phyloP scores from a whole-genome alignment of 2,329 filamentous ascomycete species.

The Alternaria conjuncta region DNA sequence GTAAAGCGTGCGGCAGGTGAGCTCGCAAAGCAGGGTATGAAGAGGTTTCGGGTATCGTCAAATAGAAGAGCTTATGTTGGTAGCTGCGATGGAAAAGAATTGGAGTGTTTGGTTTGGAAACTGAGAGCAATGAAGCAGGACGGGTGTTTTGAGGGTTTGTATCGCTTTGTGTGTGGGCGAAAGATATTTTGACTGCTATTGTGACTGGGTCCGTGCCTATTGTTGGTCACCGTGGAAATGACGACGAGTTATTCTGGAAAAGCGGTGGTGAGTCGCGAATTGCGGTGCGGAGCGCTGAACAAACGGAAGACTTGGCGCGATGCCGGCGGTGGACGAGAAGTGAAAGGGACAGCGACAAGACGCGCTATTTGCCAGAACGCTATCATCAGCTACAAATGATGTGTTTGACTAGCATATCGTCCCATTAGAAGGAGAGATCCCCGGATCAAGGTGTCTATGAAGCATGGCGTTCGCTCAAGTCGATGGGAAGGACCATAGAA shows the following conservation, averaged over 20 bases:
- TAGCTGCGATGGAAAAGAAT: not conserved
- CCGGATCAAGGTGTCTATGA: not conserved
- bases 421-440: not conserved
- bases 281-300: not conserved
- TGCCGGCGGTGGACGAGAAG: not conserved
- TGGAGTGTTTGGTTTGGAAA: not conserved
- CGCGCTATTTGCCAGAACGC: not conserved
- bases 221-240: not conserved
- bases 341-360: not conserved
- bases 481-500: not conserved
- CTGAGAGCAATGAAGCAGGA: not conserved
- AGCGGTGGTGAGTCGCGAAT: not conserved
- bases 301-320: slow-evolving; percentile 7
- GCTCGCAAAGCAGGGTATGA: not conserved
- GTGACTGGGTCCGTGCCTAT: not conserved
- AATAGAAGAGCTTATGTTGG: not conserved
- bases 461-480: not conserved
- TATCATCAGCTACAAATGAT: not conserved
- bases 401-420: not conserved
- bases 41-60: not conserved
- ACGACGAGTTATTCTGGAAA: not conserved
- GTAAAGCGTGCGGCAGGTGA: not conserved
- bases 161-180: not conserved
- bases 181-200: not conserved
- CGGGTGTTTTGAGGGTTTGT: not conserved